phyloP scores from a whole-genome alignment of 345 rosid genomes.

The Angophora floribunda region DNA sequence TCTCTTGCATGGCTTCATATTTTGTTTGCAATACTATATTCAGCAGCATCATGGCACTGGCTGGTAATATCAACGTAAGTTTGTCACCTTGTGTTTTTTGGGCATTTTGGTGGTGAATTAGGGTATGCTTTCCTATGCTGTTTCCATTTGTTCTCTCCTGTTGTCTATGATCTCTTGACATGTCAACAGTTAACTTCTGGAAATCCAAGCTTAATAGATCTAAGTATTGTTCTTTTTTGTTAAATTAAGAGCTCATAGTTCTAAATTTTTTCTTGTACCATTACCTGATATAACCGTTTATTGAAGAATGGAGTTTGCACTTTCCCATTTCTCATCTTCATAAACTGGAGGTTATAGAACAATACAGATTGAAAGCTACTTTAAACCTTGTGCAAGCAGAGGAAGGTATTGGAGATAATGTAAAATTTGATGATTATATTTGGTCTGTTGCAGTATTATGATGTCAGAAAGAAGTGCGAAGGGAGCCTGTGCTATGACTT shows the following conservation, averaged over 20 bases:
- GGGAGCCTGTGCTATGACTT: conserved; percentile 95
- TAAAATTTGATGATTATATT: not conserved
- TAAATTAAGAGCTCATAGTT: not conserved
- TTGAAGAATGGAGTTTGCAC: not conserved
- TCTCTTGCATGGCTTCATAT: conserved; percentile 92
- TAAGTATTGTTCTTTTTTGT: not conserved
- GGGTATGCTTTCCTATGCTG: not conserved
- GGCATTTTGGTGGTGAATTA: not conserved
- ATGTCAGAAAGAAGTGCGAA: conserved; percentile 80
- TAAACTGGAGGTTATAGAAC: not conserved
- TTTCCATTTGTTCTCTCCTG: not conserved
- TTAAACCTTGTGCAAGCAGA: not conserved
- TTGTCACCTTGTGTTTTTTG: not conserved
- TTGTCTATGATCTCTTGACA: not conserved
- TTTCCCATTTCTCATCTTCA: not conserved
- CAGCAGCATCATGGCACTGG: conserved; percentile 51
- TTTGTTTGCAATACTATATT: conserved; percentile 87
- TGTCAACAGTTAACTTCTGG: not conserved
- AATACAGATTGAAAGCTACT: not conserved
- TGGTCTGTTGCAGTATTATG: conserved; percentile 66
- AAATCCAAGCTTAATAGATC: not conserved
- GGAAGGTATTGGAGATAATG: not conserved
- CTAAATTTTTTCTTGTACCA: not conserved
- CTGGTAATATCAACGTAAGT: conserved; percentile 73
- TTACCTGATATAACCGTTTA: not conserved